Conservation (phyloP, 192 early-diverging fungal species). For the Coemansia sp. region DNA sequence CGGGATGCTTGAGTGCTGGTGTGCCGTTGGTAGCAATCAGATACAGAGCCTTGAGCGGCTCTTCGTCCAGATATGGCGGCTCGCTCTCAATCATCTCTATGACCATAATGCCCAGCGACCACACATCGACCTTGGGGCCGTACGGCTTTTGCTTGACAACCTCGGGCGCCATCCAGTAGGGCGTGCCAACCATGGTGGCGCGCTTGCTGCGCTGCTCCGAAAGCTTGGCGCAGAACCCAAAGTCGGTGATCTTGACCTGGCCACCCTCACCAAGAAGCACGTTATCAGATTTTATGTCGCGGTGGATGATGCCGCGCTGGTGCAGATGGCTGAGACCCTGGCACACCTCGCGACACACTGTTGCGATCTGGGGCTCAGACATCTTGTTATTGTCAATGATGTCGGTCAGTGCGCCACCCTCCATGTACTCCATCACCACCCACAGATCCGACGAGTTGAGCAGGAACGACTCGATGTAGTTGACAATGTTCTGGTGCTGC, state of each 20-base stretch:
- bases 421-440: slow-evolving; percentile 99
- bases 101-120: slow-evolving; percentile 96
- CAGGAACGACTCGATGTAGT: slow-evolving; percentile 91
- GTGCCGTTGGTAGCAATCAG: slow-evolving; percentile 96
- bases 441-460: slow-evolving; percentile 83
- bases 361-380: slow-evolving; percentile 93
- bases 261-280: slow-evolving; percentile 78
- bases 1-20: slow-evolving; percentile 85
- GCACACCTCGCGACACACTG: slow-evolving; percentile 83
- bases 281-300: slow-evolving; percentile 91
- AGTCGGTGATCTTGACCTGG: slow-evolving; percentile 90
- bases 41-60: slow-evolving; percentile 92
- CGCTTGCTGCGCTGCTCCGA: slow-evolving; percentile 82
- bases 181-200: slow-evolving; percentile 86
- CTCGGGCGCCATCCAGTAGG: slow-evolving; percentile 78
- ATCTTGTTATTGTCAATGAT: slow-evolving; percentile 93
- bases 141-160: slow-evolving; percentile 82
- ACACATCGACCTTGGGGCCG: slow-evolving; percentile 78
- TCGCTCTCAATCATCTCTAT: slow-evolving; percentile 98
- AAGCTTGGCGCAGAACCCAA: slow-evolving; percentile 93
- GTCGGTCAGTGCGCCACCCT: slow-evolving; percentile 96
- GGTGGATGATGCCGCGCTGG: slow-evolving; percentile 80
- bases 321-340: slow-evolving; percentile 82
- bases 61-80: slow-evolving; percentile 93
- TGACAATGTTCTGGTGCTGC: slow-evolving; percentile 94